Evolutionary conservation across 2,329 filamentous ascomycete genomes (phyloP).

Genomic region (Pseudomassariella vexata): DNA sequence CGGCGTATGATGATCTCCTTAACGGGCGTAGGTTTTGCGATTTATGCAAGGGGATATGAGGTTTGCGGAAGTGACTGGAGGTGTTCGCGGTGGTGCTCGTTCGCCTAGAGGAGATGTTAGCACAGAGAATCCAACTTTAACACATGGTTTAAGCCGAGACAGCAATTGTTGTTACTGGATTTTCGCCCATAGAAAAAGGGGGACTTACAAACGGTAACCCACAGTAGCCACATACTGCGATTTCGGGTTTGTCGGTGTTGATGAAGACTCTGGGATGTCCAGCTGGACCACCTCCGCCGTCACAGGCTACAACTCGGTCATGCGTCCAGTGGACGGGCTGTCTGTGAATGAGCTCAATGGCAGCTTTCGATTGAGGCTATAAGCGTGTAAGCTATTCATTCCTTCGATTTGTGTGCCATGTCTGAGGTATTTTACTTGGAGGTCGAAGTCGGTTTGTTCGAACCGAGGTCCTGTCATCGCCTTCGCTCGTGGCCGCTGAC

Average conservation of each 20-base stretch:
- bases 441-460: constrained; percentile 90
- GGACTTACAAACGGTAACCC: constrained; percentile 80
- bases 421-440: constrained; percentile 90
- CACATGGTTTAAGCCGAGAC: too few relatives aligned
- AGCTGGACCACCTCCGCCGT: constrained; percentile 83
- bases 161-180: too few relatives aligned
- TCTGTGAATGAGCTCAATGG: constrained; percentile 94
- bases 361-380: constrained; percentile 81
- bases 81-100: constrained; percentile 81
- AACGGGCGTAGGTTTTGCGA: too few relatives aligned
- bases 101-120: constrained; percentile 52
- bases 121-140: too few relatives aligned
- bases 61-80: constrained; percentile 77
- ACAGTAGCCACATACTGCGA: constrained; percentile 86
- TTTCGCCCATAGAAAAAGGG: too few relatives aligned
- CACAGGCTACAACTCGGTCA: constrained; percentile 74
- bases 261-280: constrained; percentile 95
- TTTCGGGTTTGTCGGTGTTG: constrained; percentile 96
- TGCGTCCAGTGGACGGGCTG: constrained; percentile 92
- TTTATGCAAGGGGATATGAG: constrained; percentile 67
- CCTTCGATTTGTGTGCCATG: too few relatives aligned
- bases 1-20: too few relatives aligned
- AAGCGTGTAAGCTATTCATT: constrained; percentile 10
- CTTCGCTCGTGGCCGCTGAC: constrained; percentile 71
- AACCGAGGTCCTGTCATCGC: constrained; percentile 95